Evolutionary conservation across 1,284 basidiomycete species (phyloP).

Genomic region (Trametes pubescens): DNA sequence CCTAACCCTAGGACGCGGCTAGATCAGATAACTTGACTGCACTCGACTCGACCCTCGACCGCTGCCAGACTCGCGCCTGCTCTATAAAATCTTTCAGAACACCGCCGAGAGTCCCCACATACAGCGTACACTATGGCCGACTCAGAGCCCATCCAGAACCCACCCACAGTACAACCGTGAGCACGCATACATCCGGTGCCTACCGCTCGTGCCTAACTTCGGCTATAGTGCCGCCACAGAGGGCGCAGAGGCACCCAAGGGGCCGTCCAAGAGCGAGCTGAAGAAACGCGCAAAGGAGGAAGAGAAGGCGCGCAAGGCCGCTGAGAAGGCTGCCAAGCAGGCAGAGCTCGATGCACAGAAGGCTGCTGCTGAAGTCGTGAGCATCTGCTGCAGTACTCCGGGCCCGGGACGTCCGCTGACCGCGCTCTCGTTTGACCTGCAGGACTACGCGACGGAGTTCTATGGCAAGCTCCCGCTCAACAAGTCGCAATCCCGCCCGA

Average conservation of each 20-base stretch:
- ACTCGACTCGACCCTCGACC: slow-evolving; percentile 31
- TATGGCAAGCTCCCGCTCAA: slow-evolving; percentile 94
- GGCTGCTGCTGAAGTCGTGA: slow-evolving; percentile 76
- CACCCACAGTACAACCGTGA: slow-evolving; percentile 36
- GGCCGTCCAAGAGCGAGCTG: slow-evolving; percentile 85
- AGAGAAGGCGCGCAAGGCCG: slow-evolving; percentile 93
- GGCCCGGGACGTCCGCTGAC: neutral
- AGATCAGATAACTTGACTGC: slow-evolving; percentile 34
- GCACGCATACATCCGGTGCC: slow-evolving; percentile 16
- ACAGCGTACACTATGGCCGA: slow-evolving; percentile 27
- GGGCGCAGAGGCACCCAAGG: slow-evolving; percentile 45
- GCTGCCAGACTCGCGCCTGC: slow-evolving; percentile 6
- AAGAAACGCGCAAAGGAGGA: slow-evolving; percentile 95
- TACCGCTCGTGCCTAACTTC: slow-evolving; percentile 1
- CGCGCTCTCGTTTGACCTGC: slow-evolving; percentile 17
- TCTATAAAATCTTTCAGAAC: slow-evolving; percentile 26
- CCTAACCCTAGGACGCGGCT: slow-evolving; percentile 28
- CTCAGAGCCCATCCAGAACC: slow-evolving; percentile 27
- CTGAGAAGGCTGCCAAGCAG: slow-evolving; percentile 82
- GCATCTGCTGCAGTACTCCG: slow-evolving; percentile 38
- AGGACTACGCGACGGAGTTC: slow-evolving; percentile 88
- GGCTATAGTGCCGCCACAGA: slow-evolving; percentile 47
- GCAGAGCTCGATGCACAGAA: slow-evolving; percentile 80
- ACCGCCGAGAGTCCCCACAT: slow-evolving; percentile 9
- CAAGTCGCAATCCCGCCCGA: slow-evolving; percentile 83